Evolutionary conservation across 306 rosid genomes (phyloP), one percentile per base, ranked within the genome.

Genomic region (Glycyrrhiza uralensis): DNA sequence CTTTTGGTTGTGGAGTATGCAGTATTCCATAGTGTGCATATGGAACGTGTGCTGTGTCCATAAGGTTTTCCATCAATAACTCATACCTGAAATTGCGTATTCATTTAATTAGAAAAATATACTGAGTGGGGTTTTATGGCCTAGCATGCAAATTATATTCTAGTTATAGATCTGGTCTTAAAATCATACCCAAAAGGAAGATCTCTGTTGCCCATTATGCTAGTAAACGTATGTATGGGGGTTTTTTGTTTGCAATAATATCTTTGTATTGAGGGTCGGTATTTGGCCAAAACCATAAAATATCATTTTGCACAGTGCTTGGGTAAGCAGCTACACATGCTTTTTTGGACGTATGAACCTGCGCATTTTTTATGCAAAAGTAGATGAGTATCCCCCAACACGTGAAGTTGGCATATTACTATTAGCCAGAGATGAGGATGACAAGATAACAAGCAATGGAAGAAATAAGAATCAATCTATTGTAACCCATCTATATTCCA

Each of bases 261-360:
- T 87, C 97, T 83, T 85, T 82, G 82, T 83, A 86, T 59, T 85
- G 90, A 81, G 97, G 92, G 78, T 94, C 92, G 19, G 81, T 44
- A 69, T 76, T 91, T 23, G 97, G 98, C 98, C 97, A 94, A 75
- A 94, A 91, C 97, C 97, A 91, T 30, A 94, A 71, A 20, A 91
- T 83, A 74, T 78, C 83, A 66, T 87, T 82, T 80, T 91, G 97
- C 85, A 89, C 91, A 0, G 79, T 82, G 63, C 87, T 85, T 52
- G 98, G 97, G 67, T 91, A 94, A 69, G 78, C 87, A 72, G 84
- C 87, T 33, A 77, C 97, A 80, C 98, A 89, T 13, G 98, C 96
- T 72, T 75, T 89, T 80, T 91, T 87, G 65, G 74, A 86, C 0
- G 92, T 72, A 75, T 87, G 91, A 73, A 91, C 49, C 98, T 93